Evolutionary conservation across 768 basidiomycete genomes (phyloP).

Genomic region (Pilatotrama ljubarskyi): DNA sequence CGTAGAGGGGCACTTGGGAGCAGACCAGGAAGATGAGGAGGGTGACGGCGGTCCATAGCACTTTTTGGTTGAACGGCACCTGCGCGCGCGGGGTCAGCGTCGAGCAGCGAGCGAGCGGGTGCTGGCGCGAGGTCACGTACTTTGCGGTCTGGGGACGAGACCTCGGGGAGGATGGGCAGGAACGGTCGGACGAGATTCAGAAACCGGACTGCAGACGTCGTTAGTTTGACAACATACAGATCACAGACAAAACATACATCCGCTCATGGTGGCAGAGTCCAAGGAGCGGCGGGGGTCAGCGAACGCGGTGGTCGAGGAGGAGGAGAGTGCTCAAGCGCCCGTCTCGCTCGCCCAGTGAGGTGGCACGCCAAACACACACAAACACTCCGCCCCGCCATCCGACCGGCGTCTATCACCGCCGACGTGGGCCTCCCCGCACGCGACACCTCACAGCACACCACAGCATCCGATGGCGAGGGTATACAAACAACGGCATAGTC

Average conservation of each 20-base stretch:
- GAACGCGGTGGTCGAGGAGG: neutral
- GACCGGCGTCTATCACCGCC: neutral
- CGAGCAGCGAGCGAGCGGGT: slow-evolving; percentile 3
- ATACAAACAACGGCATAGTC: neutral
- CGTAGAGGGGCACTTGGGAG: slow-evolving; percentile 98
- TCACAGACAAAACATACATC: slow-evolving; percentile 53
- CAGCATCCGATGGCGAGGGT: too few relatives aligned
- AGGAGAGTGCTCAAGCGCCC: slow-evolving; percentile 18
- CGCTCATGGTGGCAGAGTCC: slow-evolving; percentile 61
- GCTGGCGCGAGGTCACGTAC: slow-evolving; percentile 38
- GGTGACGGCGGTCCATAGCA: slow-evolving; percentile 98
- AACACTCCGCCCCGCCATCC: slow-evolving; percentile 14
- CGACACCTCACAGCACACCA: neutral
- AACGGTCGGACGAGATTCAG: slow-evolving; percentile 98
- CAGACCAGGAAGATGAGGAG: slow-evolving; percentile 99
- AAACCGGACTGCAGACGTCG: slow-evolving; percentile 72
- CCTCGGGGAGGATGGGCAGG: slow-evolving; percentile 94
- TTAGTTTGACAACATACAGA: neutral
- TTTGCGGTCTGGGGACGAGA: slow-evolving; percentile 97
- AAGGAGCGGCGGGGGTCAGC: slow-evolving; percentile 27
- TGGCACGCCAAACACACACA: slow-evolving; percentile 27
- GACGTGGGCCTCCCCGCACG: neutral
- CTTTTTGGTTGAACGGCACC: slow-evolving; percentile 98
- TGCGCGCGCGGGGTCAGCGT: slow-evolving; percentile 32
- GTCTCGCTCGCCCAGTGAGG: slow-evolving; percentile 28